These are phyloP conservation scores for Lasiodiplodia theobromae DNA, from an alignment of 2,329 filamentous ascomycete genomes.

Conservation along the genomic window DNA sequence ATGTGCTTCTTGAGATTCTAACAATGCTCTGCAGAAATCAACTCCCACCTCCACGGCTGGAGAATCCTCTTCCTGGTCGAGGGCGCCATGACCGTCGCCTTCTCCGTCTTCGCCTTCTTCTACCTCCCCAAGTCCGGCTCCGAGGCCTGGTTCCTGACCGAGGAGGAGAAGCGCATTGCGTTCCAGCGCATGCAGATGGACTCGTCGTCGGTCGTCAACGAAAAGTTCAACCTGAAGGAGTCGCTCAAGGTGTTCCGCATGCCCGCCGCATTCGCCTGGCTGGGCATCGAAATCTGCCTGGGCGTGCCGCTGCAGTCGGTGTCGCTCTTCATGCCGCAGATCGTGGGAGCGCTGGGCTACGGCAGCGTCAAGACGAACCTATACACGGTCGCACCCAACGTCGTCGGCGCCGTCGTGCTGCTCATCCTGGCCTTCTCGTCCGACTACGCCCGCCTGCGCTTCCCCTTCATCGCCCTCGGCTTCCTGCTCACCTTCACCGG, in stretches of 20 bases:
- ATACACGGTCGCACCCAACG: slow-evolving; percentile 82
- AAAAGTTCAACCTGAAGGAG: slow-evolving; percentile 61
- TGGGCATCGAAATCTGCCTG: slow-evolving; percentile 65
- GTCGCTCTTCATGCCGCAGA: slow-evolving; percentile 65
- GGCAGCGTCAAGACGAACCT: slow-evolving; percentile 73
- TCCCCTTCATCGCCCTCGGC: slow-evolving; percentile 76
- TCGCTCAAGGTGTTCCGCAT: slow-evolving; percentile 62
- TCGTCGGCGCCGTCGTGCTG: slow-evolving; percentile 75
- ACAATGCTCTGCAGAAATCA: slow-evolving; percentile 43
- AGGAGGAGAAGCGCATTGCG: slow-evolving; percentile 72
- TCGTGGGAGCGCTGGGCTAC: slow-evolving; percentile 61
- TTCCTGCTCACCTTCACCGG: slow-evolving; percentile 78
- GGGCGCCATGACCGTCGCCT: slow-evolving; percentile 65
- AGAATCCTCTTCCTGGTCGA: slow-evolving; percentile 71
- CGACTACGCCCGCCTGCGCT: slow-evolving; percentile 70
- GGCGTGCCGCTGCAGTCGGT: slow-evolving; percentile 66
- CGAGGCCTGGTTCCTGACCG: slow-evolving; percentile 69
- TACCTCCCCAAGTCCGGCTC: slow-evolving; percentile 72
- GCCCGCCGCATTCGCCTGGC: slow-evolving; percentile 61
- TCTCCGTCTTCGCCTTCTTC: slow-evolving; percentile 69
- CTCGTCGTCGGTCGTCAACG: slow-evolving; percentile 69
- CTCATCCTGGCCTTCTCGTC: slow-evolving; percentile 75
- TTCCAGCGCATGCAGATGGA: slow-evolving; percentile 79
- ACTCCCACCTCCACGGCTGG: slow-evolving; percentile 65
- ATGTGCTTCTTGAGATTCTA: slow-evolving; percentile 34